Base-by-base conservation (phyloP, 148 eudicot species). In the Dysphania ambrosioides region DNA sequence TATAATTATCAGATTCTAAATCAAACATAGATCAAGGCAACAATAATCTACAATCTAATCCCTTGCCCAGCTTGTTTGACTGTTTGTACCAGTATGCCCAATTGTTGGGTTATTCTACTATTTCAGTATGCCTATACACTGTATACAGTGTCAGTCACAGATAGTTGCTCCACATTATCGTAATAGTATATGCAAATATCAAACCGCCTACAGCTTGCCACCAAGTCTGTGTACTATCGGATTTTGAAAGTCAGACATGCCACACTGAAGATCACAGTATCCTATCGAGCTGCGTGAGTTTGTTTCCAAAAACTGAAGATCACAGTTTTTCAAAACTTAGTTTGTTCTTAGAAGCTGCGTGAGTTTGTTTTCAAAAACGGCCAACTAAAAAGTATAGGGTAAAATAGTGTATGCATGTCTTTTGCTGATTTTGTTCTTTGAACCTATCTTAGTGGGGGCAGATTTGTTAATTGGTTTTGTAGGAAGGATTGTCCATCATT, bases 231-330 rank as follows among this genome's bases (percentile, higher is more conserved):
- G n/a, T 30, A 34, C 29, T n/a, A 35, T 24, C 72, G 23, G 26
- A n/a, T 8, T 71, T 40, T 12, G 1, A 8, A 15, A 24, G 58
- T 47, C 4, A 76, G 66, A 42, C 31, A 44, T 69, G 47, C 18
- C 29, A 76, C 47, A 16, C 32, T 9, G 42, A 66, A 56, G 42
- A 36, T 82, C 79, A 80, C 4, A 75, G 75, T 38, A 60, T 72
- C 16, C 68, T 61, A 35, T 83, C 80, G 68, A 85, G 31, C 64
- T 82, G 56, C 6, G 78, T n/a, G n/a, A n/a, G n/a, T n/a, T n/a
- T n/a, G n/a, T n/a, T n/a, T n/a, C n/a, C n/a, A n/a, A n/a, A n/a
- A n/a, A n/a, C n/a, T n/a, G n/a, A n/a, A n/a, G n/a, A n/a, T n/a
- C n/a, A n/a, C n/a, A n/a, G n/a, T n/a, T n/a, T n/a, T n/a, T n/a